phyloP scores from a whole-genome alignment of 2,329 filamentous ascomycete species.

The Colletotrichum neosansevieriae region DNA sequence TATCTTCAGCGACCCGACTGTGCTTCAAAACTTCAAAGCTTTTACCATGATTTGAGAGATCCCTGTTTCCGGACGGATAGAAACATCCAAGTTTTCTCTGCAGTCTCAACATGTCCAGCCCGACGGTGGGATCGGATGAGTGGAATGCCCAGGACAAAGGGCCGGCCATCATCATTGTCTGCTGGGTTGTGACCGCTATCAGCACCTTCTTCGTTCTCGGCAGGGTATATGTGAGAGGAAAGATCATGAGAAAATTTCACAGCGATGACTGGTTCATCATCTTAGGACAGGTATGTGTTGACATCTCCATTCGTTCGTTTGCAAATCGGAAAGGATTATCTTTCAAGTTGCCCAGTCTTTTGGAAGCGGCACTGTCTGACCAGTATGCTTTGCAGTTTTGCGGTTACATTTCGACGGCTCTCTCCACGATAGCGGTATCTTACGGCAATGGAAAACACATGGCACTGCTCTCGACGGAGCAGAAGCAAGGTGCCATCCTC shows the following conservation, averaged over 20 bases:
- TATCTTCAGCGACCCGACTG: too few species aligned
- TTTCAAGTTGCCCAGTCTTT: too few species aligned
- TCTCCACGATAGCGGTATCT: constrained; percentile 51
- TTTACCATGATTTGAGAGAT: too few species aligned
- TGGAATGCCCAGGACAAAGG: constrained; percentile 45
- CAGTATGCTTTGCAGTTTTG: background rate
- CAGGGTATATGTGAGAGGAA: constrained; percentile 47
- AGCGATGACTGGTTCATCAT: constrained; percentile 54
- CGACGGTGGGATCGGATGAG: background rate
- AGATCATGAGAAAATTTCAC: constrained; percentile 48
- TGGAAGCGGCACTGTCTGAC: background rate
- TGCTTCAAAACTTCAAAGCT: too few species aligned
- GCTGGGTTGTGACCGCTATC: constrained; percentile 48
- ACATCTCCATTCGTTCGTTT: fast-evolving
- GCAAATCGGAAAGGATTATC: too few species aligned
- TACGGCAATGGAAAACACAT: constrained; percentile 56
- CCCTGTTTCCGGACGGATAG: too few species aligned
- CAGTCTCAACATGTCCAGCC: constrained; percentile 7
- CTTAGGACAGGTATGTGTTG: constrained; percentile 46
- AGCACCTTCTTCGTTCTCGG: constrained; percentile 46
- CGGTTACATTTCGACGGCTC: constrained; percentile 45
- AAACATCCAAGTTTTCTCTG: background rate
- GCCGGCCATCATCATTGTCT: constrained; percentile 47
- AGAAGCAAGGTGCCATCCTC: constrained; percentile 48
- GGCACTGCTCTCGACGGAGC: constrained; percentile 44